A percentile compares a stretch with the other conserved stretches of the same genome.
Conservation (phyloP, 164 flowering plant genomes). For the Stephania yunnanensis region DNA sequence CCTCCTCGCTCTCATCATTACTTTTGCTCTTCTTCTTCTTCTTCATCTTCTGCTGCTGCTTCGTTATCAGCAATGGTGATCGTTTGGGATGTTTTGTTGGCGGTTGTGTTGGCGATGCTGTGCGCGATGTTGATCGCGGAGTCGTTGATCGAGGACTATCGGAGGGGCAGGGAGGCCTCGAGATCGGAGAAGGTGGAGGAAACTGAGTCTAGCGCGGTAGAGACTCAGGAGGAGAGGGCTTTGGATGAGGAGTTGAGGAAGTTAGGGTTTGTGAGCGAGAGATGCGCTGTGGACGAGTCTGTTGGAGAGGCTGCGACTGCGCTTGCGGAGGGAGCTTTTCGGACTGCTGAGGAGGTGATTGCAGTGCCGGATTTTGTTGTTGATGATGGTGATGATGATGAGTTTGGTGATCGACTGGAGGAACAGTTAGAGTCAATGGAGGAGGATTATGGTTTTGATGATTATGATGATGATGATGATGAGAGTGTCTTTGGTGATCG, state of each 20-base stretch:
- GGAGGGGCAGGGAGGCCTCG: slow-evolving; percentile 1
- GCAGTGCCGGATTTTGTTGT: not conserved
- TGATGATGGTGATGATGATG: not conserved
- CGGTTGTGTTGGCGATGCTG: slow-evolving; percentile 40
- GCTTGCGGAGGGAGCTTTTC: not conserved
- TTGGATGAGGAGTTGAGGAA: slow-evolving; percentile 6
- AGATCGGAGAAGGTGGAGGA: not conserved
- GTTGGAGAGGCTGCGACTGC: slow-evolving; percentile 3
- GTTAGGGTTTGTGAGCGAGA: not conserved
- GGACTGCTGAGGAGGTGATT: not conserved
- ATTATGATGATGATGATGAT: no score
- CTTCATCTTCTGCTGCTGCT: not conserved
- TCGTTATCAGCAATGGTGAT: slow-evolving; percentile 33
- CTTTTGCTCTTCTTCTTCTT: not conserved
- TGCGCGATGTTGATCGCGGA: slow-evolving; percentile 50
- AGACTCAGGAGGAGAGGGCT: slow-evolving; percentile 8
- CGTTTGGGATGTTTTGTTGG: slow-evolving; percentile 31
- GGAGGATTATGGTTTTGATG: not conserved
- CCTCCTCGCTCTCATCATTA: not conserved
- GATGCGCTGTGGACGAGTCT: not conserved
- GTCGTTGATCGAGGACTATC: slow-evolving; percentile 37
- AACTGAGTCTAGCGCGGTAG: not conserved
- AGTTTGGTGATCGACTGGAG: not conserved
- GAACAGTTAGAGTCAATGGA: not conserved
- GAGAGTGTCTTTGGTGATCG: not conserved